Base-by-base conservation (phyloP, 345 rosid species). In the Bruguiera gymnorhiza region DNA sequence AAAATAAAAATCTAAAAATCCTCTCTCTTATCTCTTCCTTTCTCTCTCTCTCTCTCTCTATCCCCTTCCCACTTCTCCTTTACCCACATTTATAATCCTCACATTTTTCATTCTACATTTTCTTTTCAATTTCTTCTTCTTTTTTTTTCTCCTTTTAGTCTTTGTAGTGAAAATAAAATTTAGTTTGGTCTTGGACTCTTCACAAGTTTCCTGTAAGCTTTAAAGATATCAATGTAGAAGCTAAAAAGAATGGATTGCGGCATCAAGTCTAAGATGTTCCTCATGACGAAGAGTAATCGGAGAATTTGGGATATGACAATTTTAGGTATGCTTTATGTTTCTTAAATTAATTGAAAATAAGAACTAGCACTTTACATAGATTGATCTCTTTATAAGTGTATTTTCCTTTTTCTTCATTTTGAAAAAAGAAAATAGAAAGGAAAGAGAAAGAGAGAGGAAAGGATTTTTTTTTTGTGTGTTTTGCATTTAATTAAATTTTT, bases 301-400 rank as follows among this genome's bases (percentile, higher is more conserved):
- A 56, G 62, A 65, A 67, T 29, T 24, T 66, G 6, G 78, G 76
- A 67, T 37, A 29, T 27, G 75, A 79, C n/a, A 24, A 75, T 69
- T 78, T 65, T 10, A 82, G 79, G 80, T 81, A 66, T 46, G 34
- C 19, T 30, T 72, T 27, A 6, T 37, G 27, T 67, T 26, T 3
- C 34, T 62, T 23, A 5, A 8, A 3, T 30, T 30, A 8, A 51
- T 29, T 6, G n/a, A 37, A 51, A 6, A 32, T 15, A 21, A 31
- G 36, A 32, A 48, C 26, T 54, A 3, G 26, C 23, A 23, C 0
- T 23, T 23, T 23, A 23, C 23, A 23, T 23, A 23, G 23, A 26
- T 26, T 26, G 27, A 26, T 26, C 27, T 0, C 27, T 26, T 2
- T 26, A 26, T 26, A 1, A 2, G 27, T 26, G 27, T 1, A 26